Percentiles rank a stretch among this genome's conserved stretches.
These are phyloP conservation scores for Pichia heedii DNA, from an alignment of 805 yeast species.

Conservation along the genomic window DNA sequence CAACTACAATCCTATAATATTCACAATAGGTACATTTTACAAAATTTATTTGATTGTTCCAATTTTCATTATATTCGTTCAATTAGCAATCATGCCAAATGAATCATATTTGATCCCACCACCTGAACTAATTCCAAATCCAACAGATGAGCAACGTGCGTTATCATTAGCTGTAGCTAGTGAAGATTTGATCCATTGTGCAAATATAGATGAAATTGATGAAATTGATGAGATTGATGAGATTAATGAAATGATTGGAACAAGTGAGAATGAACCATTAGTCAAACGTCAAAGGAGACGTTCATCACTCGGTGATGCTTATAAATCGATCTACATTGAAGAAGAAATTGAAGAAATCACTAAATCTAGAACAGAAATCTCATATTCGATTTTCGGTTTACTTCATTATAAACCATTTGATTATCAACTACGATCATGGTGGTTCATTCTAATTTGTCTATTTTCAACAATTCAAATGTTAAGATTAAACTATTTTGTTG, in stretches of 20 bases:
- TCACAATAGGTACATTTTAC: constrained; percentile 37
- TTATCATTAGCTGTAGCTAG: constrained; percentile 22
- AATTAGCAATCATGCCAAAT: constrained; percentile 38
- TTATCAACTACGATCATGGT: constrained; percentile 41
- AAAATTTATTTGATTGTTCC: constrained; percentile 42
- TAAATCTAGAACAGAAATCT: constrained; percentile 15
- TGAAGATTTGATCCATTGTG: constrained; percentile 17
- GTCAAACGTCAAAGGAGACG: constrained; percentile 32
- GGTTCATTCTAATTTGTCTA: constrained; percentile 42
- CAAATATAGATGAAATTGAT: constrained; percentile 4
- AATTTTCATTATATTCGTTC: constrained; percentile 37
- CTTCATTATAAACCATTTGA: constrained; percentile 44
- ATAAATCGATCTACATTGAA: constrained; percentile 43
- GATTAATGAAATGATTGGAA: constrained; percentile 3
- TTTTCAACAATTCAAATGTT: constrained; percentile 51
- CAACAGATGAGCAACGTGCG: constrained; percentile 20
- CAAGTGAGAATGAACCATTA: background rate
- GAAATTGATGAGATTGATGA: constrained; percentile 13
- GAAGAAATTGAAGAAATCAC: constrained; percentile 35
- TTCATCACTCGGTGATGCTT: constrained; percentile 49
- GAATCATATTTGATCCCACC: constrained; percentile 41
- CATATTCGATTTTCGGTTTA: constrained; percentile 44
- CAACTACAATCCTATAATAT: constrained; percentile 24
- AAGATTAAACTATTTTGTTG: constrained; percentile 49
- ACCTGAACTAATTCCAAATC: constrained; percentile 25